These are phyloP conservation scores for Lactarius sanguifluus DNA, from an alignment of 768 basidiomycete genomes.

Conservation along the genomic window DNA sequence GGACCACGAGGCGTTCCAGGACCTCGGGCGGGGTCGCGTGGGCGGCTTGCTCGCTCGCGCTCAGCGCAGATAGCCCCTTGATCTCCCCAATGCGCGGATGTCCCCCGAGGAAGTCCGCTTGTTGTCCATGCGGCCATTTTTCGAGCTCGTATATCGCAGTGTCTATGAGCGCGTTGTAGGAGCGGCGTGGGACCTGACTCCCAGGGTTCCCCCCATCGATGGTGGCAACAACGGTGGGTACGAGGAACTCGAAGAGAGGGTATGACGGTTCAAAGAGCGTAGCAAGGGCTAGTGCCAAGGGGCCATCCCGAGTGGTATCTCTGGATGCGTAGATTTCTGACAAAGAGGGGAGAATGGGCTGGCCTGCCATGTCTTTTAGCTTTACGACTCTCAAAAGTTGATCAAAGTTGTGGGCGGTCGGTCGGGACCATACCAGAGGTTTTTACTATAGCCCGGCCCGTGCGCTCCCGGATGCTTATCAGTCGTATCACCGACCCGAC, in stretches of 20 bases:
- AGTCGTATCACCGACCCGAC: neutral
- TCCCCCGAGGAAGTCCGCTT: slow-evolving; percentile 69
- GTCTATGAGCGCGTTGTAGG: slow-evolving; percentile 60
- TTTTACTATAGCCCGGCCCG: neutral
- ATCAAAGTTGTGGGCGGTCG: slow-evolving; percentile 1
- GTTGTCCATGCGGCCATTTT: slow-evolving; percentile 51
- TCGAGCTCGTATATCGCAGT: slow-evolving; percentile 48
- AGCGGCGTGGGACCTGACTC: slow-evolving; percentile 4
- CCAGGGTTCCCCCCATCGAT: slow-evolving; percentile 26
- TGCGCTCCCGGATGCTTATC: neutral
- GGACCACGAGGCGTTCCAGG: slow-evolving; percentile 64
- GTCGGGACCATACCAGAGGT: neutral
- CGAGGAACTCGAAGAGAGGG: slow-evolving; percentile 66
- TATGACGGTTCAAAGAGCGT: slow-evolving; percentile 42
- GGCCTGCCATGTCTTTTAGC: slow-evolving; percentile 15
- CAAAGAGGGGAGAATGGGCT: slow-evolving; percentile 15
- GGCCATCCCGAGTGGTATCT: slow-evolving; percentile 26
- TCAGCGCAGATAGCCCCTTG: slow-evolving; percentile 69
- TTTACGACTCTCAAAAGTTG: neutral
- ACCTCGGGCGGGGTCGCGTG: slow-evolving; percentile 70
- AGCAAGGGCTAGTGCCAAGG: slow-evolving; percentile 40
- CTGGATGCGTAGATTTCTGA: slow-evolving; percentile 20
- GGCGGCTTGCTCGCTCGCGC: slow-evolving; percentile 73
- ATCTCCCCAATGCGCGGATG: slow-evolving; percentile 91
- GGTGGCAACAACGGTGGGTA: slow-evolving; percentile 57